Conservation (phyloP, 2,329 filamentous ascomycete species). For the Arthrocladium fulminans region DNA sequence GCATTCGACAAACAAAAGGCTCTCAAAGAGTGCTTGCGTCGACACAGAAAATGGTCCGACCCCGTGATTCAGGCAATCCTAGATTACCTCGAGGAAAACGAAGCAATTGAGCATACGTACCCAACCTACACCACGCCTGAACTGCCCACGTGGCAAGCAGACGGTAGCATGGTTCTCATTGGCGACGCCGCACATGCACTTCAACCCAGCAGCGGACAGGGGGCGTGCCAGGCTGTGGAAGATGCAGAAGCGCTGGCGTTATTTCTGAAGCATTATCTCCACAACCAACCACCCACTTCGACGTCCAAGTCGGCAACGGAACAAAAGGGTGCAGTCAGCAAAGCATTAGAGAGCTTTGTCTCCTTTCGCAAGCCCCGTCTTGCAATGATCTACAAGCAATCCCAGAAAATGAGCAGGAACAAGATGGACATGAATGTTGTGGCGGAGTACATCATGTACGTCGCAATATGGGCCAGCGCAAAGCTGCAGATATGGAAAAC, state of each 20-base stretch:
- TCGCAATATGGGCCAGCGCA: slow-evolving; percentile 30
- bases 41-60: slow-evolving; percentile 40
- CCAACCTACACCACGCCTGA: slow-evolving; percentile 42
- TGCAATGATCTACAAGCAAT: slow-evolving; percentile 26
- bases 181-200: slow-evolving; percentile 30
- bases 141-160: slow-evolving; percentile 38
- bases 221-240: slow-evolving; percentile 35
- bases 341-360: slow-evolving; percentile 28
- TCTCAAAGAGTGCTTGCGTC: slow-evolving; percentile 25
- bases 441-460: slow-evolving; percentile 33
- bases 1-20: slow-evolving; percentile 13
- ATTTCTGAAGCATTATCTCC: slow-evolving; percentile 30
- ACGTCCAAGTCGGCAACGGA: background rate
- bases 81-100: slow-evolving; percentile 27
- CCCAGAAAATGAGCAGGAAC: slow-evolving; percentile 27
- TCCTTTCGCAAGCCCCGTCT: slow-evolving; percentile 30
- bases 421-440: slow-evolving; percentile 30
- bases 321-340: slow-evolving; percentile 15
- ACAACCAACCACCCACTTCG: slow-evolving; percentile 8
- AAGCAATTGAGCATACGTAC: slow-evolving; percentile 32
- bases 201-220: slow-evolving; percentile 28
- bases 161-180: slow-evolving; percentile 24
- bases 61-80: slow-evolving; percentile 38
- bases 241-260: slow-evolving; percentile 36
- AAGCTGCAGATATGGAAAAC: slow-evolving; percentile 13